Evolutionary conservation across 768 basidiomycete species (phyloP), one percentile per base, ranked within the genome.

Genomic region (Mycena indigotica): DNA sequence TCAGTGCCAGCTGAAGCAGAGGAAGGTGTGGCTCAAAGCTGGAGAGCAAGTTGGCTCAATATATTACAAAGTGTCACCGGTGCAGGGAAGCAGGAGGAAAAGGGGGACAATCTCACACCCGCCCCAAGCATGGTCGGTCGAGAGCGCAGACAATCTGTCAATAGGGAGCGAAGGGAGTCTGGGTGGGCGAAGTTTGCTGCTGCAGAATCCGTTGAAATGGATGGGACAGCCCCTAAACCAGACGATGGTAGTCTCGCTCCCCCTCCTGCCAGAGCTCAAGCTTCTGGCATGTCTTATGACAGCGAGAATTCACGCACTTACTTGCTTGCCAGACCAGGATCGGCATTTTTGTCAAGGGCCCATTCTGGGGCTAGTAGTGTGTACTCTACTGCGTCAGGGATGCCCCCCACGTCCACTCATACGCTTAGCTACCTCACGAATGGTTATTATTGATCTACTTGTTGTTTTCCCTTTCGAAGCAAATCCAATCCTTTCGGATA

Each of bases 151-250:
- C 46, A 48, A 21, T 44, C 41, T 55, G 41, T 44, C 8, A 44
- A 21, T 19, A 29, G 61, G 16, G 48, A 25, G 46, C 21, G 61
- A 52, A 25, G 57, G 50, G 61, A 58, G 44, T 8, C 15, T 23
- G 62, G 58, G 38, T 63, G 62, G 62, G 28, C 30, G 16, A 54
- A 58, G 32, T 59, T 63, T n/a, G 57, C 53, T 19, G 45, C 30
- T 25, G 28, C 26, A 25, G 28, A 50, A 28, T 38, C 26, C 26
- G 23, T 44, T 41, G 35, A 2, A 32, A 1, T 2, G 30, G 39
- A 51, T 23, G n/a, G 39, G 16, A 28, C 5, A 26, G 12, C 30
- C 41, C 21, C 52, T 5, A 5, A 12, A 52, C 28, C 16, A n/a
- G 6, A 19, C 15, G 23, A 13, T 23, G 15, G 6, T 21, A 23